phyloP scores from a whole-genome alignment of 2,329 filamentous ascomycete species.

The Sporothrix humicola region DNA sequence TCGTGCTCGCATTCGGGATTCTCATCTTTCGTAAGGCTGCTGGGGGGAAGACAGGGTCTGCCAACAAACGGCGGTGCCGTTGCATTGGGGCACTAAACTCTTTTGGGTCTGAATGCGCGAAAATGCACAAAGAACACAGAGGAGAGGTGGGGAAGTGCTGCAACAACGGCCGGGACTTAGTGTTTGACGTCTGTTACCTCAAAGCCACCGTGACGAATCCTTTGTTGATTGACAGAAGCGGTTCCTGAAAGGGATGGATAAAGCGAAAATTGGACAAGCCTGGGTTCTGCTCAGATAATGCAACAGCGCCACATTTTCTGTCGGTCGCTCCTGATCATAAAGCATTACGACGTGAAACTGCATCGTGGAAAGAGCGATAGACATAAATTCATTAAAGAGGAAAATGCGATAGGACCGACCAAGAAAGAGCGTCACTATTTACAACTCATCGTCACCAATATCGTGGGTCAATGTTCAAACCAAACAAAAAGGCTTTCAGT shows the following conservation, averaged over 20 bases:
- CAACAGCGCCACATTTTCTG: neutral
- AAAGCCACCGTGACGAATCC: neutral
- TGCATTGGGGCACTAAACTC: slow-evolving; percentile 25
- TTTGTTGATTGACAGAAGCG: neutral
- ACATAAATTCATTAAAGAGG: too few species aligned
- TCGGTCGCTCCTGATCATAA: neutral
- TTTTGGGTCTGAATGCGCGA: slow-evolving; percentile 33
- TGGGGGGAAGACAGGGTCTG: neutral
- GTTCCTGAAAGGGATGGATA: neutral
- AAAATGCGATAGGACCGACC: too few species aligned
- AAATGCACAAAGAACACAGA: neutral
- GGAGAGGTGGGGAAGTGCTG: too few species aligned
- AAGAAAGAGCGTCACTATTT: too few species aligned
- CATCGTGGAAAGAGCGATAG: too few species aligned
- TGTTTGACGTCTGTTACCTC: neutral
- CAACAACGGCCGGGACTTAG: too few species aligned
- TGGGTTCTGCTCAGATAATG: neutral
- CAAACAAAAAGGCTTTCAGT: too few species aligned
- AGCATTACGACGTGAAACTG: neutral
- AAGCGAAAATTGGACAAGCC: neutral
- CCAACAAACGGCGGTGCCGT: neutral
- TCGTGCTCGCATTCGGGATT: slow-evolving; percentile 13
- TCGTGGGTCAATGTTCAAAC: too few species aligned
- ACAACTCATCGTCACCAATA: too few species aligned
- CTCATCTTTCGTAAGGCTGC: slow-evolving; percentile 4